These are phyloP conservation scores for Hanseniaspora mollemarum DNA, from an alignment of 805 yeast genomes.

Conservation along the genomic window DNA sequence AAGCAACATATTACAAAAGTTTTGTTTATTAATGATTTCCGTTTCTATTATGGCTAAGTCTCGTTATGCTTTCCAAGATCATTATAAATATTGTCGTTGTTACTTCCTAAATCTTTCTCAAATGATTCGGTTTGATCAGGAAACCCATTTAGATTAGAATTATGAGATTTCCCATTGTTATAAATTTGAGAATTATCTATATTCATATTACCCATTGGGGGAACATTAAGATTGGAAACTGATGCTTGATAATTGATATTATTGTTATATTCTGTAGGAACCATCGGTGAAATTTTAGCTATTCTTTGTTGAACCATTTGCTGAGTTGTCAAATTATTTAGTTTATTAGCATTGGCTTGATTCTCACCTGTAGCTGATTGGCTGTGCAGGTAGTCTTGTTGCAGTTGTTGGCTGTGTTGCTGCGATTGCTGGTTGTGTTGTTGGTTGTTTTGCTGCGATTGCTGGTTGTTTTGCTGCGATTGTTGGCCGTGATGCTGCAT, in stretches of 20 bases:
- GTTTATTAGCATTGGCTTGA: conserved; percentile 22
- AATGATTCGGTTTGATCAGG: too few species aligned
- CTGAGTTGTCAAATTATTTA: conserved; percentile 20
- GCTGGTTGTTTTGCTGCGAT: conserved; percentile 15
- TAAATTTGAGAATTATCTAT: too few species aligned
- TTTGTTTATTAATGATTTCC: too few species aligned
- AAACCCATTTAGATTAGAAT: too few species aligned
- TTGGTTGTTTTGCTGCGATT: conserved; percentile 15
- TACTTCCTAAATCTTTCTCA: too few species aligned
- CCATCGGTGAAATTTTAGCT: conserved; percentile 9
- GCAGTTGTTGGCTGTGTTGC: conserved; percentile 19
- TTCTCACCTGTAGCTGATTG: not conserved
- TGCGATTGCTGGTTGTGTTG: conserved; percentile 2
- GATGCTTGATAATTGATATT: not conserved
- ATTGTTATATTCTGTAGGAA: not conserved
- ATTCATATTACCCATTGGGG: too few species aligned
- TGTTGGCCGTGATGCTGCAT: conserved; percentile 21
- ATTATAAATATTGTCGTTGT: too few species aligned
- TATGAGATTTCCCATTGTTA: too few species aligned
- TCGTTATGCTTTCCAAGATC: too few species aligned
- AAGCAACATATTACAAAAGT: too few species aligned
- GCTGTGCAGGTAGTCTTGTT: conserved; percentile 14
- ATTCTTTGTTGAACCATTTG: conserved; percentile 17
- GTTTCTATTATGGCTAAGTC: too few species aligned
- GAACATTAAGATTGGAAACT: too few species aligned